A percentile compares a stretch with the other conserved stretches of the same genome.
Evolutionary conservation across 192 early-diverging fungal genomes (phyloP).

Genomic region (Diversispora epigaea): DNA sequence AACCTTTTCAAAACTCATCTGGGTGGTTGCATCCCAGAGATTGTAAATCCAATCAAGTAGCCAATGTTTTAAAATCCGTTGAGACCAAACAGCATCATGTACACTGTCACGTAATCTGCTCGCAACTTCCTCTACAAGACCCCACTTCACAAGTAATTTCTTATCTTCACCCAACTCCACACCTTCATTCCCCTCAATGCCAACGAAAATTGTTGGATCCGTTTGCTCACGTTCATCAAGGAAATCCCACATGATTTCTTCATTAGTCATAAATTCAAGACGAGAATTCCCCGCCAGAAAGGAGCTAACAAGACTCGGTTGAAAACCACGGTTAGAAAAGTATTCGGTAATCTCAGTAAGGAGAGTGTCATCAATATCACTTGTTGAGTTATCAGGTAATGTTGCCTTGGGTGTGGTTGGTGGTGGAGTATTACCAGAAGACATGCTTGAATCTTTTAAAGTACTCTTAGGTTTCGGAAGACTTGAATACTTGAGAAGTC

Average conservation of each 20-base stretch:
- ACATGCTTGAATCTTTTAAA: conserved; percentile 6
- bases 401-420: not conserved
- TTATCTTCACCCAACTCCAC: not conserved
- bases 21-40: too few species aligned
- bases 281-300: not conserved
- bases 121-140: not conserved
- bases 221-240: not conserved
- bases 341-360: not conserved
- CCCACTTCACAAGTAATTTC: conserved; percentile 6
- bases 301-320: too few species aligned
- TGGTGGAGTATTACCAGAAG: not conserved
- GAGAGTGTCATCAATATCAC: not conserved
- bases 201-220: not conserved
- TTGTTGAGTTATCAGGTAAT: not conserved
- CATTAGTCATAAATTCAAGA: not conserved
- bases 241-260: conserved; percentile 20
- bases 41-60: not conserved
- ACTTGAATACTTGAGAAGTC: too few species aligned
- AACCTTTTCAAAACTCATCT: not conserved
- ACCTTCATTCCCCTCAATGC: conserved; percentile 2
- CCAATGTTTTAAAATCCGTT: conserved; percentile 12
- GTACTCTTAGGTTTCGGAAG: too few species aligned
- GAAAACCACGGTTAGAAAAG: not conserved
- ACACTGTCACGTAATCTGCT: not conserved
- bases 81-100: not conserved